These are phyloP conservation scores for Coniochaeta sp. DNA, from an alignment of 2,329 filamentous ascomycete species.

Conservation along the genomic window DNA sequence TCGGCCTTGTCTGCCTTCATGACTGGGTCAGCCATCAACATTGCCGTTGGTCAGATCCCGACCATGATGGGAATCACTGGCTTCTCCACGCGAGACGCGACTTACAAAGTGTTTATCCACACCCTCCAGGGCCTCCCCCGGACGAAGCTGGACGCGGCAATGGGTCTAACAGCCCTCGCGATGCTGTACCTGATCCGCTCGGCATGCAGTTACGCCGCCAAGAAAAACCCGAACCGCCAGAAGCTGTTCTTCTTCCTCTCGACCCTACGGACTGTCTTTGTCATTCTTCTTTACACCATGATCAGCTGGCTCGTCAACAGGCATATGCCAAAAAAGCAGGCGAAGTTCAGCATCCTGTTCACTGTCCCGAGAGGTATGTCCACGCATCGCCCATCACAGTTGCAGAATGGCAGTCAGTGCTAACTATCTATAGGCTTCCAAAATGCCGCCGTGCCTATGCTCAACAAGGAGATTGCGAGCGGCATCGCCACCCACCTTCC, in stretches of 20 bases:
- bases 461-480: constrained; percentile 60
- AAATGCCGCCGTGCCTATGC: constrained; percentile 63
- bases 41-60: constrained; percentile 76
- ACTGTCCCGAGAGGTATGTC: constrained; percentile 66
- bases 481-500: constrained; percentile 69
- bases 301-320: constrained; percentile 83
- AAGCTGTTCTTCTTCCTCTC: constrained; percentile 86
- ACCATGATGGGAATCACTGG: constrained; percentile 71
- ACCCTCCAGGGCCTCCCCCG: constrained; percentile 64
- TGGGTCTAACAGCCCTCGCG: constrained; percentile 76
- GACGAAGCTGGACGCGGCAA: constrained; percentile 70
- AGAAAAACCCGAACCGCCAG: constrained; percentile 59
- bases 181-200: constrained; percentile 72
- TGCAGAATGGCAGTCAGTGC: background rate
- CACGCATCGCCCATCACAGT: background rate
- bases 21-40: constrained; percentile 90
- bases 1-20: constrained; percentile 91
- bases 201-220: constrained; percentile 57
- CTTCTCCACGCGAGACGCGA: constrained; percentile 67
- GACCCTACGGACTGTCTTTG: constrained; percentile 83
- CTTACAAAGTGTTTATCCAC: constrained; percentile 80
- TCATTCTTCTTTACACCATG: constrained; percentile 86
- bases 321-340: constrained; percentile 48
- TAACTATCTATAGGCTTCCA: constrained; percentile 57
- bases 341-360: constrained; percentile 68